Percentiles rank a stretch among this genome's conserved stretches.
Conservation (phyloP, 225 moss, liverwort and hornwort species). For the Bryum argenteum region DNA sequence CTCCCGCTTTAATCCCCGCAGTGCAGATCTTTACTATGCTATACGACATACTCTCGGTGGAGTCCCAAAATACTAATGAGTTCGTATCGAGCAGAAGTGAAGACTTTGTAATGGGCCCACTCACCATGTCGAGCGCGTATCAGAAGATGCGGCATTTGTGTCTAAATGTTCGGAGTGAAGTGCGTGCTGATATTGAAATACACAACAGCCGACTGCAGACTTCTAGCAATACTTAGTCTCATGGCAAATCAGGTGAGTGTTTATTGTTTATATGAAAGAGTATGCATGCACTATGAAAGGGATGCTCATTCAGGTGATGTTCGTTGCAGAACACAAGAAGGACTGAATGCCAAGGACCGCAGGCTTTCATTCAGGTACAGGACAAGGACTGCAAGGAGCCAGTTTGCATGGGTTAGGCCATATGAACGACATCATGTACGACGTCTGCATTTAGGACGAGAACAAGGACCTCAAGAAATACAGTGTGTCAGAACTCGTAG, state of each 20-base stretch:
- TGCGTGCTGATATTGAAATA: constrained; percentile 88
- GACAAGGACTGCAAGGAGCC: no score
- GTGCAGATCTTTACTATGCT: constrained; percentile 88
- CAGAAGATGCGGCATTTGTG: constrained; percentile 89
- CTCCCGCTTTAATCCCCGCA: constrained; percentile 80
- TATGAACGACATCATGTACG: no score
- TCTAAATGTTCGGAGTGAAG: constrained; percentile 74
- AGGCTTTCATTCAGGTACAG: no score
- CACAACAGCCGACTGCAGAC: constrained; percentile 91
- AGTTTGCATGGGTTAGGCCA: no score
- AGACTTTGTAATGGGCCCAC: constrained; percentile 90
- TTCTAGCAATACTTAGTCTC: constrained; percentile 78
- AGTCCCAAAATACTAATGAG: constrained; percentile 77
- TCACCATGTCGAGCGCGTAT: constrained; percentile 80
- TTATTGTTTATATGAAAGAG: background rate
- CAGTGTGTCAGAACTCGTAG: no score
- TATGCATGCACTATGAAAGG: background rate
- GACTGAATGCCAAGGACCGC: constrained; percentile 88
- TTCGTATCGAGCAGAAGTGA: constrained; percentile 73
- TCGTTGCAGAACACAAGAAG: constrained; percentile 61
- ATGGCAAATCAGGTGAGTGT: constrained; percentile 76
- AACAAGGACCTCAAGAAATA: no score
- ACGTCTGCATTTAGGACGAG: no score
- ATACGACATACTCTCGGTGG: constrained; percentile 87
- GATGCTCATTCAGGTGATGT: constrained; percentile 21